A percentile compares a stretch with the other conserved stretches of the same genome.
phyloP scores from a whole-genome alignment of 306 rosid species.

The Clitoria ternatea region DNA sequence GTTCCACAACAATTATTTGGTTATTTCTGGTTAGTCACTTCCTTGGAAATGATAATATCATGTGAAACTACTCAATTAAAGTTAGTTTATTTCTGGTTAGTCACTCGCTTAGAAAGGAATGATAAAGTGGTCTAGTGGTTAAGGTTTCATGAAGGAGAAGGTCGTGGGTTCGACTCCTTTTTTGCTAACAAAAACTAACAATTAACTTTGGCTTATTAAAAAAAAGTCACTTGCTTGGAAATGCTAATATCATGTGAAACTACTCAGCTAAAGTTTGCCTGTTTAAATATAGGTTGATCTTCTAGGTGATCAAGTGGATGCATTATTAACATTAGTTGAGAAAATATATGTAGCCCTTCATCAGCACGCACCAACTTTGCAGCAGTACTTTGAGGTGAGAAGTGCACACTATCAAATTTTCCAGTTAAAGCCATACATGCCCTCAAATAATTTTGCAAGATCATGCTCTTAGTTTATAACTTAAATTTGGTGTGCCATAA shows the following conservation, averaged over 20 bases:
- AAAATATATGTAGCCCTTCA: constrained; percentile 49
- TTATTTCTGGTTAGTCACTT: background rate
- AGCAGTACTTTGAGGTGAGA: constrained; percentile 57
- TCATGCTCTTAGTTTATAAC: background rate
- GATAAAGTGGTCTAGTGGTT: no score
- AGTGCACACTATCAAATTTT: background rate
- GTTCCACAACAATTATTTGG: no score
- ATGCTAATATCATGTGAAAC: background rate
- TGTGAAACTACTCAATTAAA: background rate
- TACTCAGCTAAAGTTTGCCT: background rate
- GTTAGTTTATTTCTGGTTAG: background rate
- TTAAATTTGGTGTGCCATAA: background rate
- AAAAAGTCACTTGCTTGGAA: no score
- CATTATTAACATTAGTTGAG: constrained; percentile 55
- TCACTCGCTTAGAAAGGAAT: no score
- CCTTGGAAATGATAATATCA: background rate
- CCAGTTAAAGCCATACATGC: background rate
- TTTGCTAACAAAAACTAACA: no score
- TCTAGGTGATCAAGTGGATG: constrained; percentile 92
- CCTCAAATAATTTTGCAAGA: background rate
- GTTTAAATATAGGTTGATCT: constrained; percentile 64
- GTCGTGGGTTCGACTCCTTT: no score
- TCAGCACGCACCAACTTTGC: constrained; percentile 58
- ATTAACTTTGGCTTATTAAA: no score
- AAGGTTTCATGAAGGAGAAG: no score